Evolutionary conservation across 23 red algal species (phyloP).

Genomic region (Gracilaria vermiculophylla): DNA sequence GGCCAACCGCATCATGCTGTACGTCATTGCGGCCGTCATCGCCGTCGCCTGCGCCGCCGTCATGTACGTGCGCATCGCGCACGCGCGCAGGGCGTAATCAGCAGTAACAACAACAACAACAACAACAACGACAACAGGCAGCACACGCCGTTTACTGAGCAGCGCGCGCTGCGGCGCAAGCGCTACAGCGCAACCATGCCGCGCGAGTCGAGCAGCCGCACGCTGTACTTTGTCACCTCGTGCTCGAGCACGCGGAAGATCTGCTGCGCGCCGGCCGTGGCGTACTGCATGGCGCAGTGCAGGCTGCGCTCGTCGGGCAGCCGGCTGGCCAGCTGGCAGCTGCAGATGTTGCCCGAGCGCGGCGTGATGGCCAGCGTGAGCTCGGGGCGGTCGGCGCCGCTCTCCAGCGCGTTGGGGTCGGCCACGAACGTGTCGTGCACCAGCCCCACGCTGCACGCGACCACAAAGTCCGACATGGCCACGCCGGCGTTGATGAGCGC

Average conservation of each 20-base stretch:
- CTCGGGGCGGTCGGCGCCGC: slow-evolving; percentile 45
- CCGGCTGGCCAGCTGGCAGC: slow-evolving; percentile 21
- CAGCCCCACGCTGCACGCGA: slow-evolving; percentile 67
- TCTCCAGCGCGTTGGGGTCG: slow-evolving; percentile 66
- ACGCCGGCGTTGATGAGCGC: slow-evolving; percentile 87
- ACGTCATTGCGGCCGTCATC: slow-evolving; percentile 43
- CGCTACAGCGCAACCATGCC: slow-evolving; percentile 61
- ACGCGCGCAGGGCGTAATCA: too few relatives aligned
- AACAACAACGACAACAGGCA: too few relatives aligned
- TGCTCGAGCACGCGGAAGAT: slow-evolving; percentile 71
- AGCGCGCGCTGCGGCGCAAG: too few relatives aligned
- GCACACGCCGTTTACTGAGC: too few relatives aligned
- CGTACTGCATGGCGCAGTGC: slow-evolving; percentile 44
- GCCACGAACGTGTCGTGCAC: slow-evolving; percentile 63
- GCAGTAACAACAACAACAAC: too few relatives aligned
- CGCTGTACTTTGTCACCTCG: slow-evolving; percentile 55
- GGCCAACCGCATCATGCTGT: slow-evolving; percentile 68
- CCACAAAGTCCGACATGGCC: slow-evolving; percentile 85
- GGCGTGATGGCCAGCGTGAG: slow-evolving; percentile 34
- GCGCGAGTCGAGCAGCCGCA: slow-evolving; percentile 52
- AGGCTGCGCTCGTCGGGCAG: slow-evolving; percentile 7
- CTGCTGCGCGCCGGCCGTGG: slow-evolving; percentile 44
- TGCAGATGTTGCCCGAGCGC: slow-evolving; percentile 47
- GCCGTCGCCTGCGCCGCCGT: slow-evolving; percentile 36
- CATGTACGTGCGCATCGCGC: slow-evolving; percentile 53